These are phyloP conservation scores for Penicillium daleae DNA, from an alignment of 495 filamentous ascomycete species.

Conservation along the genomic window DNA sequence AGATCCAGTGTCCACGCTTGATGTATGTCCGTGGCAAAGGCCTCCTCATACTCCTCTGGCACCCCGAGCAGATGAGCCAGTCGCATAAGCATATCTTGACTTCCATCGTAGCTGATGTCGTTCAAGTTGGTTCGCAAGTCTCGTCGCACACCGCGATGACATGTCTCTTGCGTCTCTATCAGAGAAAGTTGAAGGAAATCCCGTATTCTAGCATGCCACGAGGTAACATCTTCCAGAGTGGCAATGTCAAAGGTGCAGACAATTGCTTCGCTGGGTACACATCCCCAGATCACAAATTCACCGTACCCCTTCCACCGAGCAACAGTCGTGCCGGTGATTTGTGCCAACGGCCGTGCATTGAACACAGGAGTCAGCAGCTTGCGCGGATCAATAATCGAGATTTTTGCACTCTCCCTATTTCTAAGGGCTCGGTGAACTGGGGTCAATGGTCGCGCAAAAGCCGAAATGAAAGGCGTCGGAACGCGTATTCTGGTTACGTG, in stretches of 20 bases:
- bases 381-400: conserved; percentile 37
- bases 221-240: conserved; percentile 24
- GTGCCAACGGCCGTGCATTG: conserved; percentile 30
- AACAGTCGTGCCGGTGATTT: conserved; percentile 21
- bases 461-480: conserved; percentile 42
- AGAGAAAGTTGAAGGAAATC: conserved; percentile 30
- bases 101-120: not conserved
- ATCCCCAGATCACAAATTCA: conserved; percentile 43
- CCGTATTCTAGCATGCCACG: conserved; percentile 21
- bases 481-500: conserved; percentile 30
- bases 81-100: not conserved
- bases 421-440: conserved; percentile 41
- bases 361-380: conserved; percentile 30
- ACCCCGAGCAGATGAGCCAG: not conserved
- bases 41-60: not conserved
- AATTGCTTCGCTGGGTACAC: conserved; percentile 30
- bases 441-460: conserved; percentile 25
- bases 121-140: not conserved
- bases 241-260: conserved; percentile 29
- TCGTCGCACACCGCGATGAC: not conserved
- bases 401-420: conserved; percentile 28
- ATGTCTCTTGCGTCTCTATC: not conserved
- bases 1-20: not conserved
- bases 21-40: not conserved
- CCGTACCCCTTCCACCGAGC: conserved; percentile 32